Base-by-base conservation (phyloP, 768 basidiomycete genomes). In the Phallus indusiatus region DNA sequence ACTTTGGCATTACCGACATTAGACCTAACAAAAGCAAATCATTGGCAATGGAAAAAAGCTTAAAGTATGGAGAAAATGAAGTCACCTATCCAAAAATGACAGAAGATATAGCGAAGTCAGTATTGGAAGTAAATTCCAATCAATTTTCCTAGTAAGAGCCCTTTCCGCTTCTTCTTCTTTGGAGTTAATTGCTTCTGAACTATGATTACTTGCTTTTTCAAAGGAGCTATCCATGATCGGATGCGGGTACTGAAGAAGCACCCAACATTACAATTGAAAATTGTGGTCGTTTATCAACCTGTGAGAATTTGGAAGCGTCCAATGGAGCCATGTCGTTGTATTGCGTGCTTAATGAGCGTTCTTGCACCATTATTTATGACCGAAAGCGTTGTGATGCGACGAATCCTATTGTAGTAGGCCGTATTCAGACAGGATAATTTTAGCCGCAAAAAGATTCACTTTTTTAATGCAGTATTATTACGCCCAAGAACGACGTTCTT, bases 1-100 rank as follows among this genome's bases (percentile, higher is more conserved):
- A 85, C 76, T 67, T 79, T 84, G 49, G 75, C 73, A 60, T 74
- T 76, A 24, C 68, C 73, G 52, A 76, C 71, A 56, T 74, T 76
- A 28, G 71, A 68, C 54, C 68, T 71, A 18, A 18, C 53, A 34
- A 36, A 61, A 35, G 17, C 5, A 8, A n/a, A 17, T 46, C 8
- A 28, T 58, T 42, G 20, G 28, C 22, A 24, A 18, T 18, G 37
- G 17, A 14, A 36, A 14, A 10, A 33, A 37, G 35, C 1, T 53
- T 55, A 28, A 36, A 12, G 54, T n/a, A 12, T 6, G 28, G 34
- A 47, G 47, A 5, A 37, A 24, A 24, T 22, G 17, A 14, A 37
- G 67, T 36, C 59, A 73, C 73, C 74, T 62, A 57, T 75, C 75
- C 61, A 77, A 66, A 60, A 77, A 78, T 36, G 71, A 72, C 28